phyloP scores from a whole-genome alignment of 495 filamentous ascomycete species.

The Penicillium verhagenii region DNA sequence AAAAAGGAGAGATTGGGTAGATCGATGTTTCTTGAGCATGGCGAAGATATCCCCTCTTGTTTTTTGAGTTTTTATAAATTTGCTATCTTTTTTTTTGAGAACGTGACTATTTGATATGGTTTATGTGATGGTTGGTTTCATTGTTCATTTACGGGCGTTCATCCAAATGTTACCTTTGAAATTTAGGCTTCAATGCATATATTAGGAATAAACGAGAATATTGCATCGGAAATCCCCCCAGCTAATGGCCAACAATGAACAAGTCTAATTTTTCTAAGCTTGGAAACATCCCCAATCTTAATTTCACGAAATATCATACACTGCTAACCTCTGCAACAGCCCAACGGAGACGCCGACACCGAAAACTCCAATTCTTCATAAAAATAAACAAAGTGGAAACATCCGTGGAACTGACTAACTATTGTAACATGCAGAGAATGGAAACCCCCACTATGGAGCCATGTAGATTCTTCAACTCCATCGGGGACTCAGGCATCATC shows the following conservation, averaged over 20 bases:
- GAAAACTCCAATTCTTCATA: not conserved
- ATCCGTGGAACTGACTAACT: too few relatives aligned
- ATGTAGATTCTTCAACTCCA: not conserved
- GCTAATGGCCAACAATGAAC: not conserved
- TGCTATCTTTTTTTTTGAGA: too few relatives aligned
- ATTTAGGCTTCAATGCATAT: too few relatives aligned
- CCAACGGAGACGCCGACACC: not conserved
- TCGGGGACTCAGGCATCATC: not conserved
- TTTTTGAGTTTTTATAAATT: conserved; percentile 13
- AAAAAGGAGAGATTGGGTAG: conserved; percentile 7
- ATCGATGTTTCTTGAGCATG: conserved; percentile 21
- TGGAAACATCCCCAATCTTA: too few relatives aligned
- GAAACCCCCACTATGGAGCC: not conserved
- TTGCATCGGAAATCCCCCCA: not conserved
- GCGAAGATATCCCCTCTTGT: conserved; percentile 28
- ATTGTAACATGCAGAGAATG: too few relatives aligned
- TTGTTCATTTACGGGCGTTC: not conserved
- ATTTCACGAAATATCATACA: too few relatives aligned
- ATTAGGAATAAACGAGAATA: not conserved
- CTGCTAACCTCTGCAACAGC: not conserved
- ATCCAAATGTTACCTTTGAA: not conserved
- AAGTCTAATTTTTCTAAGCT: too few relatives aligned
- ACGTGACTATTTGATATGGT: too few relatives aligned
- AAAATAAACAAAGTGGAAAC: not conserved
- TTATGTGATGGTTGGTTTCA: not conserved